Evolutionary conservation across 1,139 yeast species (phyloP).

Genomic region (Saccharomyces hybrid): DNA sequence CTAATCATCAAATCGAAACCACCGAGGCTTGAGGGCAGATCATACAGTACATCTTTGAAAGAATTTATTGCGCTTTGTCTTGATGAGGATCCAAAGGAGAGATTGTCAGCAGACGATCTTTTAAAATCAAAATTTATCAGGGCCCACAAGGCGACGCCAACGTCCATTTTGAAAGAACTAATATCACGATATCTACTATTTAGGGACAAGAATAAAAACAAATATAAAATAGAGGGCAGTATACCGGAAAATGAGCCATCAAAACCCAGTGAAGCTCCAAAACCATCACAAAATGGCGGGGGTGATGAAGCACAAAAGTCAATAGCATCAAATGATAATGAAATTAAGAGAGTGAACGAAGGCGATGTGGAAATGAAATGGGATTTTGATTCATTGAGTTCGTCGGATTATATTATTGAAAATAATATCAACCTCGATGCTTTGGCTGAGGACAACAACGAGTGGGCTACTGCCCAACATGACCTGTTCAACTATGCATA

Average conservation of each 20-base stretch:
- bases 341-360: slow-evolving; percentile 27
- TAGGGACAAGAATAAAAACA: slow-evolving; percentile 51
- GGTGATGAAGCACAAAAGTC: slow-evolving; percentile 15
- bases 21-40: slow-evolving; percentile 87
- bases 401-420: slow-evolving; percentile 63
- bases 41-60: slow-evolving; percentile 64
- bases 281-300: slow-evolving; percentile 17
- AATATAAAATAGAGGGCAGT: slow-evolving; percentile 39
- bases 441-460: slow-evolving; percentile 31
- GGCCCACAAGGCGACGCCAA: slow-evolving; percentile 51
- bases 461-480: slow-evolving; percentile 32
- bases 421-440: slow-evolving; percentile 49
- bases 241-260: slow-evolving; percentile 29
- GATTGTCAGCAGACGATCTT: slow-evolving; percentile 83
- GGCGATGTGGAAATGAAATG: slow-evolving; percentile 62
- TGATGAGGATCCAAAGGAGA: slow-evolving; percentile 85
- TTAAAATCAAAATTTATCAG: slow-evolving; percentile 65
- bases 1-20: slow-evolving; percentile 89
- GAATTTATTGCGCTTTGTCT: slow-evolving; percentile 87
- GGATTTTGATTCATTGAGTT: slow-evolving; percentile 77
- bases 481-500: slow-evolving; percentile 33
- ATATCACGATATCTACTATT: slow-evolving; percentile 74
- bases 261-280: slow-evolving; percentile 27
- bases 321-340: slow-evolving; percentile 8
- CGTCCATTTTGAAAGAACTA: slow-evolving; percentile 58